Percentiles rank a stretch among this genome's conserved stretches.
These are phyloP conservation scores for Favolaschia claudopus DNA, from an alignment of 768 basidiomycete species.

Conservation along the genomic window DNA sequence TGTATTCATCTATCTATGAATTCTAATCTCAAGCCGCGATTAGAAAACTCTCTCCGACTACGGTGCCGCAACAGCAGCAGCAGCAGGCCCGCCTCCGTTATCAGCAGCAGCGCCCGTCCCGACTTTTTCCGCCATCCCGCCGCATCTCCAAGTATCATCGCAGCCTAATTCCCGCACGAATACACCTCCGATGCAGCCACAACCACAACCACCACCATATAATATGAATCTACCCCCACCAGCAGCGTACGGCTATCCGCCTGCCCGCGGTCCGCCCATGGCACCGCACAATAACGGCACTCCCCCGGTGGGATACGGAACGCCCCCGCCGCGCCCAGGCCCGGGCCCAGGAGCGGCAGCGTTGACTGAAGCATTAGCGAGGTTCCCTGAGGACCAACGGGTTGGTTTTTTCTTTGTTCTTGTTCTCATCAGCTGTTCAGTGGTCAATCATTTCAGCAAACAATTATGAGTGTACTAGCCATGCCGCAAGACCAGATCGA, in stretches of 20 bases:
- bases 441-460: slow-evolving; percentile 49
- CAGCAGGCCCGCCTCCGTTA: slow-evolving; percentile 36
- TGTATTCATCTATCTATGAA: background rate
- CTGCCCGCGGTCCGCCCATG: slow-evolving; percentile 3
- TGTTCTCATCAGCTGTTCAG: slow-evolving; percentile 19
- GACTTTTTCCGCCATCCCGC: slow-evolving; percentile 57
- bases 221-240: slow-evolving; percentile 22
- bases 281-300: background rate
- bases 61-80: slow-evolving; percentile 39
- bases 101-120: slow-evolving; percentile 41
- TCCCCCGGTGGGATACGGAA: slow-evolving; percentile 10
- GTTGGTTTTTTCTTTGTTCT: slow-evolving; percentile 3
- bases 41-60: slow-evolving; percentile 73
- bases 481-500: slow-evolving; percentile 90
- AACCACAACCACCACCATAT: slow-evolving; percentile 10
- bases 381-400: slow-evolving; percentile 26
- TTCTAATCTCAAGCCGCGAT: slow-evolving; percentile 2
- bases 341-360: too few relatives aligned
- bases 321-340: slow-evolving; percentile 16
- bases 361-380: slow-evolving; percentile 9
- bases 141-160: slow-evolving; percentile 48
- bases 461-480: slow-evolving; percentile 79
- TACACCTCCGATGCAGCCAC: slow-evolving; percentile 26
- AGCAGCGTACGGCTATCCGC: slow-evolving; percentile 29
- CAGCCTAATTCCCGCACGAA: slow-evolving; percentile 44